A percentile compares a stretch with the other conserved stretches of the same genome.
Evolutionary conservation across 106 monocot species (phyloP).

Genomic region (Vanilla planifolia): DNA sequence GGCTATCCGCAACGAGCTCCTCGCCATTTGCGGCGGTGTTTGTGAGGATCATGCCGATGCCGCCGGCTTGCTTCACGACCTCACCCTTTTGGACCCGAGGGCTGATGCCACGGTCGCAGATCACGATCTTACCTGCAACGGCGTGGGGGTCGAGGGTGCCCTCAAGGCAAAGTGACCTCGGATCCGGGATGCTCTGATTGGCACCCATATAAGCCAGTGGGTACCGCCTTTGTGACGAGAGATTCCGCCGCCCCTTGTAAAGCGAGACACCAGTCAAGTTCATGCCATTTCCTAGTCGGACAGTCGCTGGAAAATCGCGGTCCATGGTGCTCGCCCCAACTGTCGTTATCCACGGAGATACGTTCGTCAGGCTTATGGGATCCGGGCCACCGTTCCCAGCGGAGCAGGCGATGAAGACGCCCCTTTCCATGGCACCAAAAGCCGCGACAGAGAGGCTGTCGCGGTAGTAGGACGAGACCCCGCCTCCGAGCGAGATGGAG

Average conservation of each 20-base stretch:
- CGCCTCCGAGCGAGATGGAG: conserved; percentile 91
- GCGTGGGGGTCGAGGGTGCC: conserved; percentile 52
- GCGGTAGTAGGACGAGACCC: conserved; percentile 57
- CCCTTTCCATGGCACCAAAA: conserved; percentile 82
- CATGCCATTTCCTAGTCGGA: conserved; percentile 44
- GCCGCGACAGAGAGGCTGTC: conserved; percentile 69
- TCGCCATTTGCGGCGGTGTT: conserved; percentile 74
- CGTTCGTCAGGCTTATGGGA: conserved; percentile 67
- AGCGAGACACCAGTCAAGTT: conserved; percentile 65
- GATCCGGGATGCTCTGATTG: conserved; percentile 41
- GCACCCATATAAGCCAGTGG: conserved; percentile 56
- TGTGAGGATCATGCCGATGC: conserved; percentile 72
- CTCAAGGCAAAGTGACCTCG: conserved; percentile 65
- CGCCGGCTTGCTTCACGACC: conserved; percentile 81
- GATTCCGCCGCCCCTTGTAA: conserved; percentile 47
- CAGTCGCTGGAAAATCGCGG: conserved; percentile 62
- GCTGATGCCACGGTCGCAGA: conserved; percentile 82
- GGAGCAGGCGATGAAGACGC: conserved; percentile 81
- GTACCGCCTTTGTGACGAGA: conserved; percentile 39
- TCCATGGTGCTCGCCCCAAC: conserved; percentile 89
- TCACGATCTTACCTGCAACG: conserved; percentile 75
- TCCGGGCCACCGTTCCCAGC: conserved; percentile 87
- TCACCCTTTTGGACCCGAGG: conserved; percentile 81
- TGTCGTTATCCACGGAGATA: conserved; percentile 79
- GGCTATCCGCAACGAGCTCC: conserved; percentile 80